Evolutionary conservation across 768 basidiomycete genomes (phyloP), one percentile per base, ranked within the genome.

Genomic region (Amanita exitialis): DNA sequence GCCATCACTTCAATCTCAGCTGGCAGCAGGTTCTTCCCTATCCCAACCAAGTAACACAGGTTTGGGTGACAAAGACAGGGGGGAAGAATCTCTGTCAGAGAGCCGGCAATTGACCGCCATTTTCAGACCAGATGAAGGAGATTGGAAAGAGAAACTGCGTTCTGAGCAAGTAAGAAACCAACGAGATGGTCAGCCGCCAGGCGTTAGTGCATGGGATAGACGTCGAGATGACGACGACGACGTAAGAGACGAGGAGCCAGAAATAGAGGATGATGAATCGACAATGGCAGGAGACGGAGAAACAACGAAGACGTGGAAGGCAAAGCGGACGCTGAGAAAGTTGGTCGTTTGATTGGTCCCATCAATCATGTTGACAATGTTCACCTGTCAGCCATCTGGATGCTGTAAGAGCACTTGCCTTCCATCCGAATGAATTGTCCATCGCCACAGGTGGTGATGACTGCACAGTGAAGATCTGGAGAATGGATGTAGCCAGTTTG

Each of bases 401-500:
- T 65, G 83, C 90, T 12, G 92, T 96, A 36, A 82, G 94, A 48
- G 84, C 90, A 6, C 71, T 98, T 20, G 83, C 89, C 0, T 95
- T 96, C 76, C 90, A 92, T 61, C 89, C 89, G 1, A 84, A 72
- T 32, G 89, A 90, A 56, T 68, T 91, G 39, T 84, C 84, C 59
- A 69, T 98, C 49, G 93, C 88, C n/a, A 91, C 87, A 42, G 96
- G 86, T 20, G 90, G 93, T 25, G 95, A 97, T 62, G 96, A 99
- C 62, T 89, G 81, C 63, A 93, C 91, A 6, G 83, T 98, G 49
- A 99, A 99, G 66, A 79, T 97, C 47, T 99, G 96, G 96, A 78
- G 90, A 51, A 78, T 91, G 70, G 90, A 95, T 57, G 77, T 86
- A 13, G 70, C 80, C 36, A 75, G 79, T 57, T 70, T 93, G 53